Percentiles rank a stretch among this genome's conserved stretches.
Evolutionary conservation across 2,329 filamentous ascomycete species (phyloP).

Genomic region (Cytospora chrysosperma): DNA sequence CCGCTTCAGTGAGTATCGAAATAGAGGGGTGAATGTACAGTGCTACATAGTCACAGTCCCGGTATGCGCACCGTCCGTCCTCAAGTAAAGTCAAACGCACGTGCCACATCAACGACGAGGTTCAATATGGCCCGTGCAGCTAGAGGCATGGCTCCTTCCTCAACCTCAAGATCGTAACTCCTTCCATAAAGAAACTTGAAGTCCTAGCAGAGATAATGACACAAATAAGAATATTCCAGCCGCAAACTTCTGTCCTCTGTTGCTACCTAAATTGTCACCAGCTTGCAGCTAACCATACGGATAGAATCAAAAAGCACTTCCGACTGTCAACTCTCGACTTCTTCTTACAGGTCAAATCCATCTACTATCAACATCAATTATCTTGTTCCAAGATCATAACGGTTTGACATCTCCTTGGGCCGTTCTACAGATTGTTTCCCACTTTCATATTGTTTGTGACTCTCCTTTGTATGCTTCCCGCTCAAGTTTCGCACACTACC

Average conservation of each 20-base stretch:
- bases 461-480: not conserved
- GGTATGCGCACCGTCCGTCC: not conserved
- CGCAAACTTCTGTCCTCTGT: too few relatives aligned
- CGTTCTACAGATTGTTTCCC: not conserved
- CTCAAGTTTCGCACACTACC: not conserved
- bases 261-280: too few relatives aligned
- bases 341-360: not conserved
- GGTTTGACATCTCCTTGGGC: not conserved
- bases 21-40: too few relatives aligned
- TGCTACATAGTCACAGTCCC: not conserved
- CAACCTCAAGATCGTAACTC: not conserved
- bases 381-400: not conserved
- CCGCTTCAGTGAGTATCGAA: too few relatives aligned
- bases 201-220: not conserved
- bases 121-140: too few relatives aligned
- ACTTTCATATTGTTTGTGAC: not conserved
- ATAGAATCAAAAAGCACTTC: not conserved
- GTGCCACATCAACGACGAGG: too few relatives aligned
- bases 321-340: not conserved
- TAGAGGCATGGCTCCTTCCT: not conserved
- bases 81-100: too few relatives aligned
- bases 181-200: not conserved
- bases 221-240: too few relatives aligned
- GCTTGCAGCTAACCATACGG: too few relatives aligned
- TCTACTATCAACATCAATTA: not conserved